These are phyloP conservation scores for Coniochaeta sp. DNA, from an alignment of 2,329 filamentous ascomycete species.

Conservation along the genomic window DNA sequence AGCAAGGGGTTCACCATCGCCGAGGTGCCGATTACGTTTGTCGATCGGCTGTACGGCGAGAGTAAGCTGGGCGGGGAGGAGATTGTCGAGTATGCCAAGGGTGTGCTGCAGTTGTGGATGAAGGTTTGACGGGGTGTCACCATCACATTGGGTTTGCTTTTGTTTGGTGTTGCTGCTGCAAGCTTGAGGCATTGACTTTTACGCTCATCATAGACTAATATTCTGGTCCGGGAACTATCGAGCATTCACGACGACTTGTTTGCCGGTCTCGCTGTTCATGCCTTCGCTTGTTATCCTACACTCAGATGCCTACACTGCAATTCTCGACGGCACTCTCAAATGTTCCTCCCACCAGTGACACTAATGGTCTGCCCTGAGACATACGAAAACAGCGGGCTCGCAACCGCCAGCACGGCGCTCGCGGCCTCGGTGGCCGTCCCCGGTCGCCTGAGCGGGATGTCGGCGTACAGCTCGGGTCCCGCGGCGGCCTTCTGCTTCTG, in stretches of 20 bases:
- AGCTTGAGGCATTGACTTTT: neutral
- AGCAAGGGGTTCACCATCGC: slow-evolving; percentile 90
- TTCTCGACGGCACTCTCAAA: slow-evolving; percentile 26
- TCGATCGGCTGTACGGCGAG: slow-evolving; percentile 85
- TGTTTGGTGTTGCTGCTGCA: neutral
- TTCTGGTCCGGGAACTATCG: neutral
- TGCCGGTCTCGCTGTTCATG: neutral
- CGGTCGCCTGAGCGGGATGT: slow-evolving; percentile 72
- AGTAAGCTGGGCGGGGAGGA: slow-evolving; percentile 91
- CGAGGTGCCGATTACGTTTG: slow-evolving; percentile 94
- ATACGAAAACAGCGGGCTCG: slow-evolving; percentile 76
- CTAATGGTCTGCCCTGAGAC: slow-evolving; percentile 82
- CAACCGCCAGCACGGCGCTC: slow-evolving; percentile 67
- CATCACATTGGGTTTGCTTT: neutral
- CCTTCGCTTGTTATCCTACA: neutral
- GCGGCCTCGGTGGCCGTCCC: slow-evolving; percentile 78
- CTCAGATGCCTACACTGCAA: neutral
- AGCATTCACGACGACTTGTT: neutral
- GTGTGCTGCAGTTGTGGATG: slow-evolving; percentile 69
- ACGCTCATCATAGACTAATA: neutral
- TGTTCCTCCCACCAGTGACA: slow-evolving; percentile 70
- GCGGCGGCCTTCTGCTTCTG: slow-evolving; percentile 43
- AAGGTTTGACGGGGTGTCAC: slow-evolving; percentile 42
- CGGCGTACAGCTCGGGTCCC: slow-evolving; percentile 41
- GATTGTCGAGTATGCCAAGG: slow-evolving; percentile 94